Conservation (phyloP, 2,329 filamentous ascomycete genomes). For the Epicoccum nigrum region DNA sequence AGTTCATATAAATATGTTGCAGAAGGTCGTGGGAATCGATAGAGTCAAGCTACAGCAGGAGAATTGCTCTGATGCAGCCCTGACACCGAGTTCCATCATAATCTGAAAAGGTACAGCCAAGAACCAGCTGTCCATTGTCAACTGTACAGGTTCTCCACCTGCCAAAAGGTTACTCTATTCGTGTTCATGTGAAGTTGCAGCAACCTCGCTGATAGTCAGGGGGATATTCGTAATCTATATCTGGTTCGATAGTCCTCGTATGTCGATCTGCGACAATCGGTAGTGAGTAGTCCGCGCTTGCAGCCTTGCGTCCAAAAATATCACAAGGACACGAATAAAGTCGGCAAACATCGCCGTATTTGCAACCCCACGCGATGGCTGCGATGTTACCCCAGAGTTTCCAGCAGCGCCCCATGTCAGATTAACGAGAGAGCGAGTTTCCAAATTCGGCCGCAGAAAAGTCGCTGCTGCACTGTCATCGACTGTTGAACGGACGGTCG, state of each 20-base stretch:
- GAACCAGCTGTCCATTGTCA: no score
- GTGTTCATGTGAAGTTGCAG: not conserved
- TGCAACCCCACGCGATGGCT: slow-evolving; percentile 3
- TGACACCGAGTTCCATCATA: no score
- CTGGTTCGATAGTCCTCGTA: slow-evolving; percentile 5
- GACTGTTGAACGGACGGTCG: slow-evolving; percentile 1
- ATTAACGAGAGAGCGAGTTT: slow-evolving; percentile 5
- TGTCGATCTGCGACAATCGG: not conserved
- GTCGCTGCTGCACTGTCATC: not conserved
- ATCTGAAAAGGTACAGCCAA: no score
- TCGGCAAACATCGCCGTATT: not conserved
- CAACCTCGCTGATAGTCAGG: not conserved
- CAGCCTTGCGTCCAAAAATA: slow-evolving; percentile 7
- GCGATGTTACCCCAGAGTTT: slow-evolving; percentile 9
- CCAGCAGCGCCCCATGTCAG: not conserved
- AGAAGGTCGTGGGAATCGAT: no score
- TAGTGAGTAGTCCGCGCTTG: not conserved
- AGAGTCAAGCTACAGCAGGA: no score
- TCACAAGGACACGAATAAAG: not conserved
- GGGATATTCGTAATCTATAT: not conserved
- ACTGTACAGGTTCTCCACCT: no score
- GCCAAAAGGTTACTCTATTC: not conserved
- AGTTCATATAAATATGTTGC: no score
- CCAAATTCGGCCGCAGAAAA: slow-evolving; percentile 4
- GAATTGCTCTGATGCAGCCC: no score